These are phyloP conservation scores for Rhodomyrtus tomentosa DNA, from an alignment of 345 rosid genomes.

Conservation along the genomic window DNA sequence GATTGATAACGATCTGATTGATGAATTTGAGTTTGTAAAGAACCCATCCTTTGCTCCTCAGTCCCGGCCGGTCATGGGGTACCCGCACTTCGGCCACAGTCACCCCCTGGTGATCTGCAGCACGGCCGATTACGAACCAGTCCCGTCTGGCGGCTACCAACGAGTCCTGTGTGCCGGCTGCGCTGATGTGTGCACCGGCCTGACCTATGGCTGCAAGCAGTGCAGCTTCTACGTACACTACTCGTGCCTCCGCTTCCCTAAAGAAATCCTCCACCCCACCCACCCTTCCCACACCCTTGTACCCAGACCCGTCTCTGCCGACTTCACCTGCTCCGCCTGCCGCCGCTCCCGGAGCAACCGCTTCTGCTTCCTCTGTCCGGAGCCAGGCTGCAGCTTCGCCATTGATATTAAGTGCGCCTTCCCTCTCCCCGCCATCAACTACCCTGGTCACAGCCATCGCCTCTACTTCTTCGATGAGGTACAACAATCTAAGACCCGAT, in stretches of 20 bases:
- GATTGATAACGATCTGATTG: not conserved
- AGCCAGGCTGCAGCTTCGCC: not conserved
- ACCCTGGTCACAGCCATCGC: not conserved
- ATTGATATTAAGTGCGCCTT: not conserved
- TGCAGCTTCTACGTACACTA: not conserved
- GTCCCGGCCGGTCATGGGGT: not conserved
- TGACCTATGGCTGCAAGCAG: not conserved
- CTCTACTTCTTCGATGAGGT: not conserved
- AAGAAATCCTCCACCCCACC: not conserved
- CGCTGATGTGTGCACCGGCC: not conserved
- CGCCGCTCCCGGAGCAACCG: not conserved
- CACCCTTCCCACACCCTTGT: not conserved
- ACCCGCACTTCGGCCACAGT: not conserved
- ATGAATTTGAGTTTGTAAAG: not conserved
- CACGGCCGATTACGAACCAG: not conserved
- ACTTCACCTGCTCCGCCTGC: not conserved
- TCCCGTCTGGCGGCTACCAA: accelerated
- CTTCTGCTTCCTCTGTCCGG: not conserved
- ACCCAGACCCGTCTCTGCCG: not conserved
- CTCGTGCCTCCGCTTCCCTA: not conserved
- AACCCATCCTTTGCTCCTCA: not conserved
- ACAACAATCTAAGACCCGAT: not conserved
- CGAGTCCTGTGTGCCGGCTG: not conserved
- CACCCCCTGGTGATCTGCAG: not conserved
- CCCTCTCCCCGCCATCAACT: not conserved